Evolutionary conservation across 2,329 filamentous ascomycete genomes (phyloP).

Genomic region (Coleophoma crateriformis): DNA sequence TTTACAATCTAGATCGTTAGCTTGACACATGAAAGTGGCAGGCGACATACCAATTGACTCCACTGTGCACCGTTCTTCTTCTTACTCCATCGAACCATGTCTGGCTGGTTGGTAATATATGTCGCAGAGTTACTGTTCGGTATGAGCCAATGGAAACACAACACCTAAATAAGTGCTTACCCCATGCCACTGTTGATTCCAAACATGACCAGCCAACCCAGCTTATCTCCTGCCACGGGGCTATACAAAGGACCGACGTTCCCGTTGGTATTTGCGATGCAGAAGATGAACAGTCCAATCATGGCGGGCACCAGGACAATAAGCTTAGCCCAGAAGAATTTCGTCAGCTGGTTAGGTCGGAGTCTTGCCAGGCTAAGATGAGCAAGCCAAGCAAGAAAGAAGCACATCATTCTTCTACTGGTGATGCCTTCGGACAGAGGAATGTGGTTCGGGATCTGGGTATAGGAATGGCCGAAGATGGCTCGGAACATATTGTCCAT

Average conservation of each 20-base stretch:
- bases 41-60: conserved; percentile 26
- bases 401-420: conserved; percentile 27
- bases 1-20: conserved; percentile 15
- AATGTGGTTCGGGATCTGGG: conserved; percentile 26
- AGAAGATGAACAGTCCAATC: conserved; percentile 27
- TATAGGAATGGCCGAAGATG: conserved; percentile 26
- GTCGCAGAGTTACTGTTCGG: conserved; percentile 18
- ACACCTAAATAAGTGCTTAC: not conserved
- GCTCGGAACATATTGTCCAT: conserved; percentile 27
- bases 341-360: conserved; percentile 31
- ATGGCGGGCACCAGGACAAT: conserved; percentile 27
- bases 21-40: not conserved
- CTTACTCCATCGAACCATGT: conserved; percentile 32
- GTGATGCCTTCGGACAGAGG: conserved; percentile 27
- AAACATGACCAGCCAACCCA: conserved; percentile 25
- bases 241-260: conserved; percentile 17
- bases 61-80: conserved; percentile 29
- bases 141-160: not conserved
- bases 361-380: conserved; percentile 32
- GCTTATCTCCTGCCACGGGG: conserved; percentile 1
- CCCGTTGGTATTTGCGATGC: conserved; percentile 26
- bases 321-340: conserved; percentile 35
- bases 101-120: conserved; percentile 31
- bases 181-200: conserved; percentile 28
- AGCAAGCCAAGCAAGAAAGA: conserved; percentile 31